These are phyloP conservation scores for Taphrina flavorubra DNA, from an alignment of 1,139 yeast species.

Conservation along the genomic window DNA sequence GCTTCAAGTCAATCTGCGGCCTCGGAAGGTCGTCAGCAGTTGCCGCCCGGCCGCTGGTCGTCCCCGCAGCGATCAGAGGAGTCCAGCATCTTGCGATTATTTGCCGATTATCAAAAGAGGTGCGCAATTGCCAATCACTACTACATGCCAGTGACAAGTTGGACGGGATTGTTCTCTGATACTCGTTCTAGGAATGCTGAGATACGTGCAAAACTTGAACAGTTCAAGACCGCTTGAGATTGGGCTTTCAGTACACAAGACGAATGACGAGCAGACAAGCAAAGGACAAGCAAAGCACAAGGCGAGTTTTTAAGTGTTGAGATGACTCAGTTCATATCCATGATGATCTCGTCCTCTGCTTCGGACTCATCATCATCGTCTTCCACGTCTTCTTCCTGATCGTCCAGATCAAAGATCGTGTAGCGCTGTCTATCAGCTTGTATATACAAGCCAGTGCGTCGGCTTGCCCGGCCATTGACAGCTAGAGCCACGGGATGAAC, in stretches of 20 bases:
- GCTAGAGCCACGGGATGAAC: slow-evolving; percentile 44
- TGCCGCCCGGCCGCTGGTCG: neutral
- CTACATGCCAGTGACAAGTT: too few relatives aligned
- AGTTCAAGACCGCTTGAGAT: neutral
- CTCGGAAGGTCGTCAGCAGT: neutral
- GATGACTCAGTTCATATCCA: neutral
- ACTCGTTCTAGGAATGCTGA: slow-evolving; percentile 1
- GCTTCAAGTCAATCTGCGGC: slow-evolving; percentile 6
- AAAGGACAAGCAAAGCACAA: neutral
- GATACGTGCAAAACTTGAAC: slow-evolving; percentile 10
- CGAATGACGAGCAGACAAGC: neutral
- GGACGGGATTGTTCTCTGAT: too few relatives aligned
- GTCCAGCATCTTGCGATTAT: neutral
- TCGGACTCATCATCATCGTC: slow-evolving; percentile 3
- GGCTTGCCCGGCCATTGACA: slow-evolving; percentile 45
- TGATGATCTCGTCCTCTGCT: slow-evolving; percentile 1
- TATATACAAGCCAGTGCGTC: slow-evolving; percentile 46
- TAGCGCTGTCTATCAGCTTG: slow-evolving; percentile 46
- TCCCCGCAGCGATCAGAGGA: slow-evolving; percentile 9
- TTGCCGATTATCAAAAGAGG: slow-evolving; percentile 13
- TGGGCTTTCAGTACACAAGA: neutral
- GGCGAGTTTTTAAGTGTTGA: neutral
- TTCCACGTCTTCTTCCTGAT: slow-evolving; percentile 44
- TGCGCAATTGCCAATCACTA: neutral
- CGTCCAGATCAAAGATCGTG: slow-evolving; percentile 47